Conservation (phyloP, 371 early-diverging fungal genomes). For the Mortierella sp. region DNA sequence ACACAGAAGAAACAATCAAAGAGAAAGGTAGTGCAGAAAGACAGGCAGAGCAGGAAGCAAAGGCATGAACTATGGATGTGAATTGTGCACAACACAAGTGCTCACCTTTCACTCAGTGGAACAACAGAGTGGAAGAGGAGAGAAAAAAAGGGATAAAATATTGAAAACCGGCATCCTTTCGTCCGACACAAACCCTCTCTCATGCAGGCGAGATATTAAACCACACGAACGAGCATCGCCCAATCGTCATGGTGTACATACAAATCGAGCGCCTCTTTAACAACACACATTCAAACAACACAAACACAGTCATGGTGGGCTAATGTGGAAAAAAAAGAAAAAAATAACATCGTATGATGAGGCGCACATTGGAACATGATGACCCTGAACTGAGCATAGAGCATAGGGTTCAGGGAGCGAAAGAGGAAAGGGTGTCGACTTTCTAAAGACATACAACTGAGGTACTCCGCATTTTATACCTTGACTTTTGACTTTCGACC, state of each 20-base stretch:
- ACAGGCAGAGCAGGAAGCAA: too few relatives aligned
- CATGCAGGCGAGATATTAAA: too few relatives aligned
- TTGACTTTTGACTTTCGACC: neutral
- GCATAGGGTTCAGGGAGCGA: neutral
- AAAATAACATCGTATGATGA: neutral
- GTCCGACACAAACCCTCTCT: neutral
- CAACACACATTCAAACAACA: neutral
- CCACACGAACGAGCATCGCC: too few relatives aligned
- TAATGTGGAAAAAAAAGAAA: neutral
- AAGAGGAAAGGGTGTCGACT: neutral
- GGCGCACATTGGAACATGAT: neutral
- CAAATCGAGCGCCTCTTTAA: neutral
- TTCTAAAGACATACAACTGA: neutral
- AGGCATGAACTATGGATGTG: too few relatives aligned
- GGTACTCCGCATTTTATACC: neutral
- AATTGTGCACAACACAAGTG: too few relatives aligned
- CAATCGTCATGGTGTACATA: neutral
- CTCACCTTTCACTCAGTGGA: neutral
- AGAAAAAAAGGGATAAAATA: neutral
- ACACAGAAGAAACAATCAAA: too few relatives aligned
- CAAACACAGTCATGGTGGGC: too few relatives aligned
- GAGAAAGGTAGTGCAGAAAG: too few relatives aligned
- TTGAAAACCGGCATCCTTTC: neutral
- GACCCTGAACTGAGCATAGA: slow-evolving; percentile 3
- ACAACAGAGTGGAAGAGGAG: neutral